Evolutionary conservation across 495 filamentous ascomycete genomes (phyloP).

Genomic region (Chaetomium fimeti): DNA sequence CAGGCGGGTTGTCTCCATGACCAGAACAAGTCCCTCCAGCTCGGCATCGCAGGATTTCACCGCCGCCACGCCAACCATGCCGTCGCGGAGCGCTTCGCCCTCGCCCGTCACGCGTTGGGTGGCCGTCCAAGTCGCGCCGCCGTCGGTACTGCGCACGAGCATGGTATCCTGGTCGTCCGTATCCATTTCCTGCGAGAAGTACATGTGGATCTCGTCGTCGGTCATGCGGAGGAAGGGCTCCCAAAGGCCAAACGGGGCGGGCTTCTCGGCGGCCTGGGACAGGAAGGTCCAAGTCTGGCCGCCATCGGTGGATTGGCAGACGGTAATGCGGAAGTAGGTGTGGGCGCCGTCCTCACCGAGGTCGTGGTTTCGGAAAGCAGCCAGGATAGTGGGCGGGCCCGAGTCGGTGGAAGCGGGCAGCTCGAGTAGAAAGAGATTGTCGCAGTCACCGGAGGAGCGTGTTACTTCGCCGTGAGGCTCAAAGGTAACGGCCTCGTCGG

Average conservation of each 20-base stretch:
- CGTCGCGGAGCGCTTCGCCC: constrained; percentile 49
- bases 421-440: constrained; percentile 61
- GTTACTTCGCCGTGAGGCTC: constrained; percentile 35
- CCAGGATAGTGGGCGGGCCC: constrained; percentile 43
- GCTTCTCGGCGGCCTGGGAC: constrained; percentile 46
- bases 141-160: constrained; percentile 55
- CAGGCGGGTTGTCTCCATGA: constrained; percentile 56
- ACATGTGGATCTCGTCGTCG: constrained; percentile 53
- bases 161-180: constrained; percentile 56
- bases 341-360: constrained; percentile 36
- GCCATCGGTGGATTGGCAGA: constrained; percentile 56
- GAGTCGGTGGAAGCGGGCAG: constrained; percentile 42
- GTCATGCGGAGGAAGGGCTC: constrained; percentile 58
- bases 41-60: constrained; percentile 32
- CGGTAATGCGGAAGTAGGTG: constrained; percentile 60
- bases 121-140: constrained; percentile 53
- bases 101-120: constrained; percentile 29
- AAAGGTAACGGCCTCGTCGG: constrained; percentile 46
- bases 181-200: constrained; percentile 45
- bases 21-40: constrained; percentile 49
- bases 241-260: constrained; percentile 51
- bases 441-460: constrained; percentile 49
- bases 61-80: constrained; percentile 56
- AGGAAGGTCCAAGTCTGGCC: constrained; percentile 55
- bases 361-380: constrained; percentile 65